Conservation (phyloP, 2,329 filamentous ascomycete genomes). For the Phialophora chinensis region DNA sequence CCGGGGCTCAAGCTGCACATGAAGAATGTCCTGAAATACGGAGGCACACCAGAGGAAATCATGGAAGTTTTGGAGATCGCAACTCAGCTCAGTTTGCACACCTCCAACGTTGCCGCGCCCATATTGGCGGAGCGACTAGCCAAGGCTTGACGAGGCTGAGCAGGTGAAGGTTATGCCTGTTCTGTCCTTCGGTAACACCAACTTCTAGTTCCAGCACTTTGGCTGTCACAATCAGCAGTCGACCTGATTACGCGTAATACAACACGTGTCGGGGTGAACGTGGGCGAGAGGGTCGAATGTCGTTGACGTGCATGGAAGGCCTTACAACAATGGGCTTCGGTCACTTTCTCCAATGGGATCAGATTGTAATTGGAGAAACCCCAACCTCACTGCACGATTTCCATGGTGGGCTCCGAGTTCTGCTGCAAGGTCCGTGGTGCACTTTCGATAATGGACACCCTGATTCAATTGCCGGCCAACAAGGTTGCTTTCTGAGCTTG, state of each 20-base stretch:
- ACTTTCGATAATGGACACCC: background rate
- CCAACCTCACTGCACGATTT: constrained; percentile 13
- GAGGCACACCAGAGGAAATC: constrained; percentile 55
- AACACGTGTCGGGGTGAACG: background rate
- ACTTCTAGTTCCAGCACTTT: background rate
- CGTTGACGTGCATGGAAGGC: background rate
- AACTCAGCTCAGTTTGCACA: constrained; percentile 31
- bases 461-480: constrained; percentile 8
- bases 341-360: background rate
- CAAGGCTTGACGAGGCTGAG: constrained; percentile 22
- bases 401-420: background rate
- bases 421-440: background rate
- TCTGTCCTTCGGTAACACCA: background rate
- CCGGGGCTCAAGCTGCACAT: constrained; percentile 57
- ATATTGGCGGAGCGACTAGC: constrained; percentile 27
- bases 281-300: background rate
- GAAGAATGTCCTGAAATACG: constrained; percentile 55
- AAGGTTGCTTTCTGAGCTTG: constrained; percentile 9
- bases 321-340: background rate
- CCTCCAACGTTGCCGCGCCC: constrained; percentile 27
- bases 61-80: constrained; percentile 57
- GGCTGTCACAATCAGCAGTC: background rate
- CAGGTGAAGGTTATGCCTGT: background rate
- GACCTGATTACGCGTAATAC: background rate
- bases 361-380: constrained; percentile 23